A percentile compares a stretch with the other conserved stretches of the same genome.
Conservation (phyloP, 495 filamentous ascomycete genomes). For the Podospora fimiseda region DNA sequence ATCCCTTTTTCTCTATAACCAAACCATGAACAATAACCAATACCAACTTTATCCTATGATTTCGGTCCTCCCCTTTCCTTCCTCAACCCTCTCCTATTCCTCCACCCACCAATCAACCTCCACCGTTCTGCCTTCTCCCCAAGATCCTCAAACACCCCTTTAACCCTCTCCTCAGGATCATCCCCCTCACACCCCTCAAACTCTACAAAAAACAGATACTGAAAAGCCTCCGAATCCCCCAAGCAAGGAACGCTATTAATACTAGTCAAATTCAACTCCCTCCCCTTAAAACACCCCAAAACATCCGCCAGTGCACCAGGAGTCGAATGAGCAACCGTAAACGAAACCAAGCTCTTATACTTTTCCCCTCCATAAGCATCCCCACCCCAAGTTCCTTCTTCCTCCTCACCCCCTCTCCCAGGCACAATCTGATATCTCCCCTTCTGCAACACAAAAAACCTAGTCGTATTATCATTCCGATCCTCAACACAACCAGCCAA, state of each 20-base stretch:
- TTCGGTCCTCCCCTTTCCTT: slow-evolving; percentile 2
- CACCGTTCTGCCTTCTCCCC: slow-evolving; percentile 37
- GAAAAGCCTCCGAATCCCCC: slow-evolving; percentile 56
- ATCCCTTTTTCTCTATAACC: neutral
- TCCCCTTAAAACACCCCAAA: slow-evolving; percentile 66
- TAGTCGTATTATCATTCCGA: slow-evolving; percentile 71
- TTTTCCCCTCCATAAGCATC: slow-evolving; percentile 6
- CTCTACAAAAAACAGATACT: slow-evolving; percentile 94
- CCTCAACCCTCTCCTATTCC: slow-evolving; percentile 27
- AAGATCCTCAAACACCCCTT: slow-evolving; percentile 40
- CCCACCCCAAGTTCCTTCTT: slow-evolving; percentile 6
- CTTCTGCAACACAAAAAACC: slow-evolving; percentile 66
- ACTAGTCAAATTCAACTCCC: slow-evolving; percentile 76
- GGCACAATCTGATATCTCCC: slow-evolving; percentile 1
- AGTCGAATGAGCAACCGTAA: slow-evolving; percentile 69
- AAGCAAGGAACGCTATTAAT: slow-evolving; percentile 82
- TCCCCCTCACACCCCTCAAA: slow-evolving; percentile 55
- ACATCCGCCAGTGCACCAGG: slow-evolving; percentile 78
- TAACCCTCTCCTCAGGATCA: slow-evolving; percentile 47
- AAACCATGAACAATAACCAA: too few relatives aligned
- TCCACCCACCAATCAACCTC: slow-evolving; percentile 53
- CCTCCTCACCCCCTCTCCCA: neutral
- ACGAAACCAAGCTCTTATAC: slow-evolving; percentile 71
- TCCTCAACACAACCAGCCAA: slow-evolving; percentile 78
- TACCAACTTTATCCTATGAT: neutral